Conservation (phyloP, 257 asterid genomes). For the Fraxinus pennsylvanica region DNA sequence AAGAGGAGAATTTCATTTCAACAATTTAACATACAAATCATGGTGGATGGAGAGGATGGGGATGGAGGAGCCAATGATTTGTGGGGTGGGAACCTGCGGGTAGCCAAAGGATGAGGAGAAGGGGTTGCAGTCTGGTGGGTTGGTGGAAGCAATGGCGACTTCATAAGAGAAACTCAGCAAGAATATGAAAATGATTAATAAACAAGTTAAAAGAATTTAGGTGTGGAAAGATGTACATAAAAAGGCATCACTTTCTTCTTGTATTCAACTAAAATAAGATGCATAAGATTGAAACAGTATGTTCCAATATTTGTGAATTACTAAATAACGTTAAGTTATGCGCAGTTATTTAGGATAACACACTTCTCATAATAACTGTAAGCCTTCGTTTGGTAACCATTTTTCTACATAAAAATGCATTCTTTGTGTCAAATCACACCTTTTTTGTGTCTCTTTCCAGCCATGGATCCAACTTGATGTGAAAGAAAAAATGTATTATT, state of each 20-base stretch:
- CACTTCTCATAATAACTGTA: neutral
- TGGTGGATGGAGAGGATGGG: neutral
- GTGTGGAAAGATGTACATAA: neutral
- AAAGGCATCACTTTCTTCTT: neutral
- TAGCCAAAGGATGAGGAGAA: neutral
- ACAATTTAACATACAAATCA: constrained; percentile 3
- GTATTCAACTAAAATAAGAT: neutral
- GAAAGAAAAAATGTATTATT: too few relatives aligned
- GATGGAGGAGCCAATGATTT: neutral
- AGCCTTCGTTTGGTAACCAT: too few relatives aligned
- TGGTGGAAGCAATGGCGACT: neutral
- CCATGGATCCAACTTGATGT: too few relatives aligned
- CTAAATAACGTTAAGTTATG: neutral
- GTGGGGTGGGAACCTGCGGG: neutral
- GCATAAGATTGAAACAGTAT: neutral
- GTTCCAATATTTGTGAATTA: neutral
- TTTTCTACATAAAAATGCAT: too few relatives aligned
- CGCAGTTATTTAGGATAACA: neutral
- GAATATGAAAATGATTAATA: neutral
- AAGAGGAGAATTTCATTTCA: constrained; percentile 4
- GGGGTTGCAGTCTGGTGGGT: neutral
- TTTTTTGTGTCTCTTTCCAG: too few relatives aligned
- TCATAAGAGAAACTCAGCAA: neutral
- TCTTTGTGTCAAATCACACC: too few relatives aligned
- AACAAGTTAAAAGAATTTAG: neutral